Base-by-base conservation (phyloP, 2,329 filamentous ascomycete genomes). In the Botrytis medusae region DNA sequence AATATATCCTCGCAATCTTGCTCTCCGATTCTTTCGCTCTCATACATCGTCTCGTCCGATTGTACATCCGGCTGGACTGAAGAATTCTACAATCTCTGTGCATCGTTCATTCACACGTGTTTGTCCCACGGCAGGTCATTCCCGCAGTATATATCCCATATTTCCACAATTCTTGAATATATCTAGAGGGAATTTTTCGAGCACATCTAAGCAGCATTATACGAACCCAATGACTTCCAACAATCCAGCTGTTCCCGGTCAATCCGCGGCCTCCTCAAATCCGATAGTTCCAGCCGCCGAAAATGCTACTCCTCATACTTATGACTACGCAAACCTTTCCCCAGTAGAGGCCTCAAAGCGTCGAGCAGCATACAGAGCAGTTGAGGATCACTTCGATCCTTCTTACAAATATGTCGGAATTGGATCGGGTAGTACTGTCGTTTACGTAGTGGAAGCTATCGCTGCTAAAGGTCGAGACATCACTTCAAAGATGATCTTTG, bases 361-460 rank as follows among this genome's bases (percentile, higher is more conserved):
- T 79, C 87, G 89, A 60, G 93, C 93, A 70, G 93, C 92, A 76
- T 90, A 87, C 82, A 89, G 88, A 78, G 93, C 93, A 67, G 92
- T 95, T 62, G 85, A 87, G 72, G 91, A 94, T 75, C 89, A 94
- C 83, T 91, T 95, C 79, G 85, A 86, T 72, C 86, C 87, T 60
- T 83, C 84, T 59, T 88, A 89, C 84, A 87, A 84, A 72, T 91
- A 89, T 80, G 86, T 95, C 77, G 93, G 93, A 77, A 95, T 96
- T 82, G 93, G 93, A 76, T 94, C 92, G 73, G 92, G 92, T 74
- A 92, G 91, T 78, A 94, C 92, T 32, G 93, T 96, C 76, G 89
- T 94, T 79, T 94, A 95, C 82, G 93, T 95, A 67, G 93, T 96
- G 74, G 92, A 95, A 77, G 92, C 93, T 72, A 95, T 97, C 83